Percentiles rank a stretch among this genome's conserved stretches.
Evolutionary conservation across 306 rosid species (phyloP).

Genomic region (Quercus rubra): DNA sequence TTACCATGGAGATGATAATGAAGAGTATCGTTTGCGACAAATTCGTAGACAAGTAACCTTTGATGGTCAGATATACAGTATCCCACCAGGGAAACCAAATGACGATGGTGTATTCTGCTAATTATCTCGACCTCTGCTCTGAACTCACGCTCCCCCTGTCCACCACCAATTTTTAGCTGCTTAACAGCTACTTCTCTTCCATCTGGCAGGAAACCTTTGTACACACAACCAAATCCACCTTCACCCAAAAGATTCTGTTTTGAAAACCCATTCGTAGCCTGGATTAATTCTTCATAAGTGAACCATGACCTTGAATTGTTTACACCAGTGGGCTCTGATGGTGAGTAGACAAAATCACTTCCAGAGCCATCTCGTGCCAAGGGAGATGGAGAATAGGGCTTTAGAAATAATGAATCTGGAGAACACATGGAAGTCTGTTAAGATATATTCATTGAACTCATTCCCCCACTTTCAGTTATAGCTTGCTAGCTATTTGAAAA

Average conservation of each 20-base stretch:
- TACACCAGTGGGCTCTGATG: slow-evolving; percentile 70
- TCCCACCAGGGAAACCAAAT: slow-evolving; percentile 95
- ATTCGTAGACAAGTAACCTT: slow-evolving; percentile 89
- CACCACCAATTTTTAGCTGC: slow-evolving; percentile 88
- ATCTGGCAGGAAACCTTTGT: slow-evolving; percentile 74
- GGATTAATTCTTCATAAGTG: slow-evolving; percentile 72
- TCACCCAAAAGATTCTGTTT: slow-evolving; percentile 74
- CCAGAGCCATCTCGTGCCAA: slow-evolving; percentile 47
- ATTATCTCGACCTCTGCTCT: slow-evolving; percentile 97
- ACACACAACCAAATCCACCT: slow-evolving; percentile 99
- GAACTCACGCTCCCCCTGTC: slow-evolving; percentile 98
- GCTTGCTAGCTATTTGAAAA: slow-evolving; percentile 16
- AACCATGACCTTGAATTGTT: slow-evolving; percentile 73
- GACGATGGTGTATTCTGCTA: slow-evolving; percentile 96
- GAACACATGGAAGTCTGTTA: slow-evolving; percentile 27
- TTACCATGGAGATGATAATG: slow-evolving; percentile 93
- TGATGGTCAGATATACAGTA: slow-evolving; percentile 88
- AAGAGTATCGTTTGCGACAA: slow-evolving; percentile 77
- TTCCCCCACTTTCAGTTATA: slow-evolving; percentile 7
- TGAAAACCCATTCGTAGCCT: slow-evolving; percentile 83
- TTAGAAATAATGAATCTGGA: slow-evolving; percentile 69
- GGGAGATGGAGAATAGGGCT: slow-evolving; percentile 64
- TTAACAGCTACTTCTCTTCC: slow-evolving; percentile 95
- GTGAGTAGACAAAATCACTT: slow-evolving; percentile 52
- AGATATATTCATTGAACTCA: slow-evolving; percentile 10